These are phyloP conservation scores for Pisolithus sp. DNA, from an alignment of 768 basidiomycete species.

Conservation along the genomic window DNA sequence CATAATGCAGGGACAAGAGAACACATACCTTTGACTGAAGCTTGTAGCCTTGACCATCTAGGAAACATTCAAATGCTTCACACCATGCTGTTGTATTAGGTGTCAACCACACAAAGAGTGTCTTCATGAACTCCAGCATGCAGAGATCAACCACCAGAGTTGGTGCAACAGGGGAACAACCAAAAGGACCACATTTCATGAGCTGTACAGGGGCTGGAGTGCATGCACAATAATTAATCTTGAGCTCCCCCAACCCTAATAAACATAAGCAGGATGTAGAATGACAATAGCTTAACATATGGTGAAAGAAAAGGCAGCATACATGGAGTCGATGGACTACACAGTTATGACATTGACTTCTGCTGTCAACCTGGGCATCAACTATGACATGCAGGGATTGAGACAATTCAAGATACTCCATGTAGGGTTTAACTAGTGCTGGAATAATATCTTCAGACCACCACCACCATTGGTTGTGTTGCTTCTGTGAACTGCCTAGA, in stretches of 20 bases:
- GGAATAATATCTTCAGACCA: background rate
- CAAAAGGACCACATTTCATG: constrained; percentile 18
- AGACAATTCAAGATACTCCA: background rate
- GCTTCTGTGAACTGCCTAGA: background rate
- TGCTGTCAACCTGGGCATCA: background rate
- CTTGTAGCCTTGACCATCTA: constrained; percentile 7
- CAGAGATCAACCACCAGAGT: constrained; percentile 27
- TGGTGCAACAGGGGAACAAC: constrained; percentile 24
- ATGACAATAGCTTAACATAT: background rate
- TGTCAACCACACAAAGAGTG: too few species aligned
- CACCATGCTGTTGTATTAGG: constrained; percentile 10
- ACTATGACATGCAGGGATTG: background rate
- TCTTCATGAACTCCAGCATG: constrained; percentile 26
- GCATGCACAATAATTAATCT: constrained; percentile 9
- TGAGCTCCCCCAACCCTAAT: constrained; percentile 4
- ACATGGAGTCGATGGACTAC: background rate
- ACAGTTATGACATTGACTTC: background rate
- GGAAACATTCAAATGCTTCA: constrained; percentile 10
- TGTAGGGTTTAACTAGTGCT: background rate
- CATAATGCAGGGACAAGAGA: too few species aligned
- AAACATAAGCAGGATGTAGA: background rate
- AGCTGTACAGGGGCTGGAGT: constrained; percentile 17
- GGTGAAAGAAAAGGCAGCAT: background rate
- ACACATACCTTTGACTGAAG: constrained; percentile 9
- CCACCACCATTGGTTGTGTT: background rate